Percentiles rank a stretch among this genome's conserved stretches.
Conservation (phyloP, 441 rosid genomes). For the Macaranga tanarius region DNA sequence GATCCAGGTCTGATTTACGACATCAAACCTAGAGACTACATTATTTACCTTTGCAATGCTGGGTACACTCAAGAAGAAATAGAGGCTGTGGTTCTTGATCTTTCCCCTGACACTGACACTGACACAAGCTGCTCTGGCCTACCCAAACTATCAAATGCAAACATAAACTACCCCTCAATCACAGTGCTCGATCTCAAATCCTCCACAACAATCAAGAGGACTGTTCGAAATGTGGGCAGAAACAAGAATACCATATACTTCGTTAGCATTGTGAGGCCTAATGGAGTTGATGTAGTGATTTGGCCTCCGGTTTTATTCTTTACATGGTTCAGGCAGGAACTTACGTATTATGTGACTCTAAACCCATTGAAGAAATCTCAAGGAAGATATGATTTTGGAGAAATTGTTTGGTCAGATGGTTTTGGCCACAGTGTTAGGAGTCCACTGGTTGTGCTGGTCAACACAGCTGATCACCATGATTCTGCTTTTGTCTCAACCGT, state of each 20-base stretch:
- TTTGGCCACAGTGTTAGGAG: slow-evolving; percentile 53
- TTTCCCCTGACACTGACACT: slow-evolving; percentile 24
- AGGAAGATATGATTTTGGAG: slow-evolving; percentile 56
- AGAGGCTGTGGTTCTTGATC: slow-evolving; percentile 31
- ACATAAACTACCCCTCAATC: slow-evolving; percentile 68
- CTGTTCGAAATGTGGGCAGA: slow-evolving; percentile 47
- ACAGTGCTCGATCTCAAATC: slow-evolving; percentile 42
- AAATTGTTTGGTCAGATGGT: slow-evolving; percentile 54
- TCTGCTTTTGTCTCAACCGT: not conserved
- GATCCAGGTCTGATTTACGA: slow-evolving; percentile 73
- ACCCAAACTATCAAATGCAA: slow-evolving; percentile 23
- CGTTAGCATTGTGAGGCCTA: slow-evolving; percentile 37
- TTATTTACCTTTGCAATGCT: slow-evolving; percentile 53
- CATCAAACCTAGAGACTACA: slow-evolving; percentile 49
- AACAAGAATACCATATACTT: slow-evolving; percentile 41
- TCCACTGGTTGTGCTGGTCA: slow-evolving; percentile 49
- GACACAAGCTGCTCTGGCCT: slow-evolving; percentile 26
- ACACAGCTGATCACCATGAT: slow-evolving; percentile 18
- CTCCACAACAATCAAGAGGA: slow-evolving; percentile 49
- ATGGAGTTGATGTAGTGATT: slow-evolving; percentile 54
- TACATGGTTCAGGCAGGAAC: slow-evolving; percentile 36
- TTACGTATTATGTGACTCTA: slow-evolving; percentile 46
- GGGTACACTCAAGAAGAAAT: slow-evolving; percentile 53
- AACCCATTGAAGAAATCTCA: slow-evolving; percentile 40
- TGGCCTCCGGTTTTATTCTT: slow-evolving; percentile 59